Evolutionary conservation across 257 asterid species (phyloP).

Genomic region (Solanum appendiculatum): DNA sequence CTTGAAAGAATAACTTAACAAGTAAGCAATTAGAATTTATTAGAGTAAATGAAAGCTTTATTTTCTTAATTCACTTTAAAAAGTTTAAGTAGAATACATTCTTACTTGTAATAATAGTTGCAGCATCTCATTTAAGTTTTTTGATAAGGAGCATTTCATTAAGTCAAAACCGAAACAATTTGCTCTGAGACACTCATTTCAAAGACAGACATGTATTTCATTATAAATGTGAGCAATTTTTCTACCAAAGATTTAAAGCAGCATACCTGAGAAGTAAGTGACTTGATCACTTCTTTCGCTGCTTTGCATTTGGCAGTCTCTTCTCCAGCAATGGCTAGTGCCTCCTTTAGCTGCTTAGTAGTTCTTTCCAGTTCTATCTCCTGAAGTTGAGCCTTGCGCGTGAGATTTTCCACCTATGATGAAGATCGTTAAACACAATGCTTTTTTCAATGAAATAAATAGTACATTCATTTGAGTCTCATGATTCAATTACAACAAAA

Average conservation of each 20-base stretch:
- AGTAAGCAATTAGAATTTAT: background rate
- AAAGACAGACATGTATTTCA: background rate
- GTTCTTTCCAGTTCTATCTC: conserved; percentile 73
- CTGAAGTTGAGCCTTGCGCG: conserved; percentile 69
- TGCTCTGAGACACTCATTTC: background rate
- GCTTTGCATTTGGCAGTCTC: conserved; percentile 96
- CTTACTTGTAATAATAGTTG: background rate
- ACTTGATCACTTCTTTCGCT: conserved; percentile 95
- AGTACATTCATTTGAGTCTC: background rate
- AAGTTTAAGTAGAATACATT: background rate
- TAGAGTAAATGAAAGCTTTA: background rate
- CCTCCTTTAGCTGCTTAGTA: conserved; percentile 76
- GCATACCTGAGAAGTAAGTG: conserved; percentile 88
- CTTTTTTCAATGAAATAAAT: background rate
- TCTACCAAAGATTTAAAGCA: background rate
- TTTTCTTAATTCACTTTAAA: background rate
- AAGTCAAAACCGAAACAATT: background rate
- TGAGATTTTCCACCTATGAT: conserved; percentile 65
- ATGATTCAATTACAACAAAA: background rate
- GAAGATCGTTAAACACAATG: conserved; percentile 6
- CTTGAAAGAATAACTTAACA: background rate
- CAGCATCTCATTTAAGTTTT: background rate
- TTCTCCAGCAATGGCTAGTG: conserved; percentile 78
- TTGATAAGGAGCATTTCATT: background rate
- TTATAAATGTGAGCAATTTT: background rate